These are phyloP conservation scores for Sechiopsis laciniata DNA, from an alignment of 306 rosid genomes.

Conservation along the genomic window DNA sequence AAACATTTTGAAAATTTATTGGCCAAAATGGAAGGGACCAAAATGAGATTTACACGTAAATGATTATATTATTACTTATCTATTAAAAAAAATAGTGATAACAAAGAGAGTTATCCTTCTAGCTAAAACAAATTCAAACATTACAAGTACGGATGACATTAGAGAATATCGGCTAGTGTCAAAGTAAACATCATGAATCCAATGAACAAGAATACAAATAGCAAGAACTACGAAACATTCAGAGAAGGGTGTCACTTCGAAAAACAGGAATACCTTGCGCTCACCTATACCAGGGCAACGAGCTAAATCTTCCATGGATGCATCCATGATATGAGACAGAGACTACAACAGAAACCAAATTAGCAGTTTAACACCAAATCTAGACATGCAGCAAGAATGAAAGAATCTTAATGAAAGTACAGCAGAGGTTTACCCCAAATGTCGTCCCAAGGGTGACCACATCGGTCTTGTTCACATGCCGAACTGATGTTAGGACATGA, in stretches of 20 bases:
- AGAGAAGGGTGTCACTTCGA: constrained; percentile 2
- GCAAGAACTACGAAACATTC: not conserved
- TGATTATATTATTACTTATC: not conserved
- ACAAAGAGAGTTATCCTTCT: not conserved
- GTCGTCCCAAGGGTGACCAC: constrained; percentile 92
- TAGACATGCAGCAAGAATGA: not conserved
- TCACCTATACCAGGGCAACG: constrained; percentile 99
- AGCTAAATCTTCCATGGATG: constrained; percentile 97
- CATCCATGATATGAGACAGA: constrained; percentile 86
- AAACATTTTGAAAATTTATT: not conserved
- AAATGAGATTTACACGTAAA: not conserved
- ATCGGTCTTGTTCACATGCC: constrained; percentile 92
- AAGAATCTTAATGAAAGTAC: constrained; percentile 6
- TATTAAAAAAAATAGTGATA: not conserved
- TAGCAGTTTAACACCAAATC: constrained; percentile 16
- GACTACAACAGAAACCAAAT: constrained; percentile 48
- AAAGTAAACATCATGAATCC: constrained; percentile 8
- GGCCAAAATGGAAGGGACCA: not conserved
- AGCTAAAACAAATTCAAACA: not conserved
- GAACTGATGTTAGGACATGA: constrained; percentile 68
- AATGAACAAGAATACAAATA: constrained; percentile 1
- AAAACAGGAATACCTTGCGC: constrained; percentile 63
- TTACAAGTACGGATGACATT: not conserved
- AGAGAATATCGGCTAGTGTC: not conserved
- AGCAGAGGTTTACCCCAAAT: constrained; percentile 66